Evolutionary conservation across 78 protist species (phyloP).

Genomic region (Dictyostelium brefeldianum): DNA sequence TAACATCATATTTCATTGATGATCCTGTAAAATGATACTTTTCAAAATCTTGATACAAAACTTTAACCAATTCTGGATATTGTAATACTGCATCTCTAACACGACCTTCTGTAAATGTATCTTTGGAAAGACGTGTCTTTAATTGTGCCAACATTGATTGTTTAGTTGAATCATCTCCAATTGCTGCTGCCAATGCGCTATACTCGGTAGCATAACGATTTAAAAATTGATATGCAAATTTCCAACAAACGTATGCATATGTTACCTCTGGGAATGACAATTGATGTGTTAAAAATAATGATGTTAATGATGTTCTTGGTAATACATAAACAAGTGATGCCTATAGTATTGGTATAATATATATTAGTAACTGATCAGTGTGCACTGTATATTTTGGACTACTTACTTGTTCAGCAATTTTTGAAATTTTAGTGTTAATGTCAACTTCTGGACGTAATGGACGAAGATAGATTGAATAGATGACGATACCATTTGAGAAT

Average conservation of each 20-base stretch:
- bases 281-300: slow-evolving; percentile 71
- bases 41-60: slow-evolving; percentile 54
- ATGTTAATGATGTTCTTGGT: slow-evolving; percentile 72
- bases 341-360: too few relatives aligned
- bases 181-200: slow-evolving; percentile 42
- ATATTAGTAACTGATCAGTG: too few relatives aligned
- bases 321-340: slow-evolving; percentile 73
- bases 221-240: slow-evolving; percentile 79
- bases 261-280: slow-evolving; percentile 77
- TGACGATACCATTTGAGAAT: slow-evolving; percentile 71
- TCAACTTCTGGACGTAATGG: slow-evolving; percentile 74
- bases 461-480: slow-evolving; percentile 57
- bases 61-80: slow-evolving; percentile 45
- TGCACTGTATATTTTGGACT: too few relatives aligned
- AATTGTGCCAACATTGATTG: slow-evolving; percentile 72
- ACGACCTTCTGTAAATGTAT: slow-evolving; percentile 75
- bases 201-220: slow-evolving; percentile 67
- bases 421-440: slow-evolving; percentile 54
- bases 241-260: slow-evolving; percentile 79
- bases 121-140: slow-evolving; percentile 54
- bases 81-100: slow-evolving; percentile 61
- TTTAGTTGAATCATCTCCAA: slow-evolving; percentile 74
- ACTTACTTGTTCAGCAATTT: slow-evolving; percentile 82
- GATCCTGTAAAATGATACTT: slow-evolving; percentile 11
- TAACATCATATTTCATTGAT: slow-evolving; percentile 23